Conservation (phyloP, 208 protist genomes). For the Dictyostelium gargantuum region DNA sequence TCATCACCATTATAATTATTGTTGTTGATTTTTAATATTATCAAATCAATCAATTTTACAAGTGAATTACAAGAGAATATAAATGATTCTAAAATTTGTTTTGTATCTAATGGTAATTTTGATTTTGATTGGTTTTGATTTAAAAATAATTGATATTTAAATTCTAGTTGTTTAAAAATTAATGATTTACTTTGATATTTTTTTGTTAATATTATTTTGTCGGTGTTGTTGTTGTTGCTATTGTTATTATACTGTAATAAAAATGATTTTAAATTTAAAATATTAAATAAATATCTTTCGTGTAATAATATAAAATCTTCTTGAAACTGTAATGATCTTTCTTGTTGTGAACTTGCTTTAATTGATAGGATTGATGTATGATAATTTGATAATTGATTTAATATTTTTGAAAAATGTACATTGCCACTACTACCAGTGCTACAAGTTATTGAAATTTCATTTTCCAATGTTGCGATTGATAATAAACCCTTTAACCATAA, state of each 20-base stretch:
- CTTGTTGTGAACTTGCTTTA: neutral
- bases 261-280: slow-evolving; percentile 42
- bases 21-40: neutral
- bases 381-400: neutral
- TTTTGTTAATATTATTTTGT: neutral
- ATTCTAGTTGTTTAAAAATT: neutral
- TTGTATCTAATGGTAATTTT: neutral
- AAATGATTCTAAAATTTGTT: slow-evolving; percentile 5
- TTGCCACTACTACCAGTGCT: neutral
- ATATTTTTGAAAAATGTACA: neutral
- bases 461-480: neutral
- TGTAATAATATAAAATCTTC: neutral
- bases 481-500: slow-evolving; percentile 37
- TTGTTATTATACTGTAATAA: neutral
- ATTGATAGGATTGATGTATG: neutral
- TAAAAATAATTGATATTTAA: neutral
- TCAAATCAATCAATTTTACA: neutral
- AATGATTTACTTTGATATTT: neutral
- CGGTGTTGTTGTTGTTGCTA: neutral
- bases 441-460: neutral
- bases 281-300: slow-evolving; percentile 40
- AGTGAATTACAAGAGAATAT: slow-evolving; percentile 11
- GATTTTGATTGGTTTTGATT: neutral
- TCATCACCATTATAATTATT: neutral
- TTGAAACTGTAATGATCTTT: slow-evolving; percentile 50